A percentile compares a stretch with the other conserved stretches of the same genome.
Evolutionary conservation across 2,329 filamentous ascomycete genomes (phyloP).

Genomic region (Aspergillus tamarii): DNA sequence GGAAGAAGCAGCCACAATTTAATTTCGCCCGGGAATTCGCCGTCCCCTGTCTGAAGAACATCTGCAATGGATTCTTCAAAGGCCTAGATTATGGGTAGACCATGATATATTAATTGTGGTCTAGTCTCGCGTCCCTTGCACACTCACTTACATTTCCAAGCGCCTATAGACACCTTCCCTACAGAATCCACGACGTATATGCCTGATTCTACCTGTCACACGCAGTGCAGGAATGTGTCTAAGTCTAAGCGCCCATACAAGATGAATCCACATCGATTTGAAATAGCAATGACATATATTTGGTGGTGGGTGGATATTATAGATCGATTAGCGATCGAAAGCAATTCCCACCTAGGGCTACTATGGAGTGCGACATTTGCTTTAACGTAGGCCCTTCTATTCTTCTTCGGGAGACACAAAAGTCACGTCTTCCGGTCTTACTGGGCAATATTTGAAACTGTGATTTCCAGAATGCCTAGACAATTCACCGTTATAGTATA

Average conservation of each 20-base stretch:
- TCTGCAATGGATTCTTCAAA: background rate
- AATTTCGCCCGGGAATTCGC: background rate
- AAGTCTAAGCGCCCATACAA: background rate
- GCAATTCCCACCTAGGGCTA: too few species aligned
- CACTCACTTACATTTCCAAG: background rate
- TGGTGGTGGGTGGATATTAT: background rate
- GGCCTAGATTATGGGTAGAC: background rate
- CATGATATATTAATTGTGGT: background rate
- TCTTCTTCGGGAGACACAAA: too few species aligned
- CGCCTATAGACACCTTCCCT: too few species aligned
- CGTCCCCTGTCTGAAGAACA: background rate
- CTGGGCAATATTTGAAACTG: too few species aligned
- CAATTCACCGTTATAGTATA: too few species aligned
- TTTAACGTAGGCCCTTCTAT: too few species aligned
- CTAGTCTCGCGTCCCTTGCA: background rate
- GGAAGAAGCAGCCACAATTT: background rate
- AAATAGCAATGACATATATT: too few species aligned
- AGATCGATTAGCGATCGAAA: too few species aligned
- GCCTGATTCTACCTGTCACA: background rate
- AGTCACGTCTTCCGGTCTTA: too few species aligned
- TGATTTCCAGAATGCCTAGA: too few species aligned
- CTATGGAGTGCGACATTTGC: too few species aligned
- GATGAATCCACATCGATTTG: background rate
- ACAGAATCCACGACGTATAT: background rate
- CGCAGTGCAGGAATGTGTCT: background rate